Base-by-base conservation (phyloP, 495 filamentous ascomycete genomes). In the Penicillium tannophilum region DNA sequence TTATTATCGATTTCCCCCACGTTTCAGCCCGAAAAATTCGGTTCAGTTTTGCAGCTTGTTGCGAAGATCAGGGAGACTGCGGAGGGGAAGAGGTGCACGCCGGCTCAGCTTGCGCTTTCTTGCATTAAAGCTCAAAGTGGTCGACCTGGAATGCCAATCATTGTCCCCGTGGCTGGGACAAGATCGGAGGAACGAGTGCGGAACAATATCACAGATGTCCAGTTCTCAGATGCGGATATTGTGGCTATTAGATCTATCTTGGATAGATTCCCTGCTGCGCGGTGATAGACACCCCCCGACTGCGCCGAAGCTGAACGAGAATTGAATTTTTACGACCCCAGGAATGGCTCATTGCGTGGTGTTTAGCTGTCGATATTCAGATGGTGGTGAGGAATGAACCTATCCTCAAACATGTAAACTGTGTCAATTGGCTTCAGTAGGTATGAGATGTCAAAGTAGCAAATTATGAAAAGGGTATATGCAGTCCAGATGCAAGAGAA, bases 121-220 rank as follows among this genome's bases (percentile, higher is more conserved):
- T 96, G 90, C 89, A 75, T 84, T 1, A 68, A 67, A 44, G 69
- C 72, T 1, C 70, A 84, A 51, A 76, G 79, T 30, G 68, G 74
- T 26, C 69, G 75, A 39, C 67, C 81, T 33, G 83, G 82, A 6
- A 76, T 81, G 59, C 79, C 83, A 4, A 69, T 73, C 4, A 85
- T 92, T 63, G 49, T 93, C 41, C 90, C 90, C 2, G 91, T 94
- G 56, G 89, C 88, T 0, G 89, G 90, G 3, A 81, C 87, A 12
- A 86, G 81, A 31, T 78, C 73, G 2, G 73, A 57, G 3, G 70
- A 54, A 5, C 70, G 81, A 5, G 74, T 86, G 2, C 48, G 63
- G 19, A 84, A 87, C 72, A 88, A 87, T 65, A 53, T 65, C 5
- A 68, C 59, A 16, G 28, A 69, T 10, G 71, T 86, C 5, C 14